Conservation (phyloP, 2,329 filamentous ascomycete species). For the Nigrospora osmanthi region DNA sequence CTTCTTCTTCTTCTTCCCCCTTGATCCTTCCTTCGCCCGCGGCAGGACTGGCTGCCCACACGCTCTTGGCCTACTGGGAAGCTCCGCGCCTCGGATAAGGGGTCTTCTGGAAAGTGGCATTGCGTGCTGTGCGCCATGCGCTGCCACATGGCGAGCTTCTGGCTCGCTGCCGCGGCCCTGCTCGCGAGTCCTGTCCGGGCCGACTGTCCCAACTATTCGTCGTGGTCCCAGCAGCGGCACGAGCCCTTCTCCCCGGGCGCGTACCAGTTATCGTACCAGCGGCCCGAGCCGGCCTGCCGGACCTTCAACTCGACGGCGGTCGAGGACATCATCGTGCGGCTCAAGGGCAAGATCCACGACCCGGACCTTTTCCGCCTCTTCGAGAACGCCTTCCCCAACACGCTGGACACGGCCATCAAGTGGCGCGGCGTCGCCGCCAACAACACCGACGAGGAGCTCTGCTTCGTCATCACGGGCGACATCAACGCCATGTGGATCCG, state of each 20-base stretch:
- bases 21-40: too few species aligned
- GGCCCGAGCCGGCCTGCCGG: constrained; percentile 67
- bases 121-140: too few species aligned
- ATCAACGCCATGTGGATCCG: constrained; percentile 39
- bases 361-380: constrained; percentile 75
- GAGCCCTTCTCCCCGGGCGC: constrained; percentile 70
- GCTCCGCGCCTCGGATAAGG: too few species aligned
- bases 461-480: constrained; percentile 42
- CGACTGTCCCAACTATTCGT: constrained; percentile 56
- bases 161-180: background rate
- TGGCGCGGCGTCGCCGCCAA: constrained; percentile 61
- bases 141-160: too few species aligned
- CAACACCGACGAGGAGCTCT: constrained; percentile 42
- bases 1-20: too few species aligned
- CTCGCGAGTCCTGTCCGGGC: background rate
- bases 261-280: constrained; percentile 70
- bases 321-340: constrained; percentile 64
- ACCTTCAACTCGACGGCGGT: constrained; percentile 73
- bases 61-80: too few species aligned
- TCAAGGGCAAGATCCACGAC: constrained; percentile 65
- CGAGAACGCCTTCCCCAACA: constrained; percentile 78
- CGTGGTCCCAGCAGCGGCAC: constrained; percentile 52
- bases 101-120: too few species aligned
- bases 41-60: too few species aligned
- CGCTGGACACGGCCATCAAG: constrained; percentile 71